Evolutionary conservation across 768 basidiomycete species (phyloP).

Genomic region (Sutorius australiensis): DNA sequence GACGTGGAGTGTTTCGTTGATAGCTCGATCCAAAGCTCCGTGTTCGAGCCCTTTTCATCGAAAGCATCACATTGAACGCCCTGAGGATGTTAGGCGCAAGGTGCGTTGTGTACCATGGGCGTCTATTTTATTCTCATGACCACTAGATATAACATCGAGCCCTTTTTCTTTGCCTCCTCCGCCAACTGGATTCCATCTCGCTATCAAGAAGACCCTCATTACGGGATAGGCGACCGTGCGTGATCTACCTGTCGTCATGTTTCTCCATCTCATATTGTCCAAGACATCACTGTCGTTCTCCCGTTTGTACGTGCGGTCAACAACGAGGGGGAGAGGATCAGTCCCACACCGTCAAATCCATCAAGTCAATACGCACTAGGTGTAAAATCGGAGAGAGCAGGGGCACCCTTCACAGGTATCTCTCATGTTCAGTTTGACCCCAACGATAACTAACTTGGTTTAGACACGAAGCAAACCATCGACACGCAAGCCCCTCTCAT

Average conservation of each 20-base stretch:
- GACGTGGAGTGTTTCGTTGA: neutral
- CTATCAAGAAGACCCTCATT: constrained; percentile 35
- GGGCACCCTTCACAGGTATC: constrained; percentile 16
- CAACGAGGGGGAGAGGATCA: constrained; percentile 18
- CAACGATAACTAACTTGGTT: neutral
- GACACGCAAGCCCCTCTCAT: constrained; percentile 34
- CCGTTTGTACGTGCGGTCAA: constrained; percentile 39
- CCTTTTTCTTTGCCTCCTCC: constrained; percentile 44
- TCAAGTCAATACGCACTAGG: constrained; percentile 5
- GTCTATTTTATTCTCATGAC: neutral
- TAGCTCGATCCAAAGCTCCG: constrained; percentile 26
- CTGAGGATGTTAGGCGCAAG: constrained; percentile 36
- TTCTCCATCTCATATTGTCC: neutral
- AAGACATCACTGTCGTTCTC: constrained; percentile 46
- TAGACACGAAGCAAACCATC: constrained; percentile 26
- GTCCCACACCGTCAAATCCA: constrained; percentile 13
- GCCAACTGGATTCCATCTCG: constrained; percentile 41
- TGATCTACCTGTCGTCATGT: constrained; percentile 6
- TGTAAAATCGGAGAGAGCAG: constrained; percentile 8
- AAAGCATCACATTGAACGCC: constrained; percentile 31
- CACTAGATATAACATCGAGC: constrained; percentile 39
- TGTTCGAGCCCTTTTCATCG: constrained; percentile 36
- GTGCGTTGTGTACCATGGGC: constrained; percentile 17
- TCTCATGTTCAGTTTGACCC: neutral
- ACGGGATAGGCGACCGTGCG: constrained; percentile 37